Evolutionary conservation across 306 rosid genomes (phyloP), one percentile per base, ranked within the genome.

Genomic region (Fragaria ananassa): DNA sequence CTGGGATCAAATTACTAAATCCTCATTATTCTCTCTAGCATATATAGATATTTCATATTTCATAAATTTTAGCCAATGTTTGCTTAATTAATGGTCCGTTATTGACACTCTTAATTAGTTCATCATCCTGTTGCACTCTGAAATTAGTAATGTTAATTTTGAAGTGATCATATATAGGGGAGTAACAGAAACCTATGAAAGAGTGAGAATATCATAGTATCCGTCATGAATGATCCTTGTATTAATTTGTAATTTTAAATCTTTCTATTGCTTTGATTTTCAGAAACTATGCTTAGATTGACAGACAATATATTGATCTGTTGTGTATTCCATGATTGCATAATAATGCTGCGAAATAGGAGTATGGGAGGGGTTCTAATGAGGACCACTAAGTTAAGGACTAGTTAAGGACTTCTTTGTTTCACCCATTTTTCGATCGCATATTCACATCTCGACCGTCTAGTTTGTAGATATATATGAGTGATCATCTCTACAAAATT

Each of bases 1-100:
- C 37, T 57, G 27, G 68, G 66, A 25, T 21, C 68, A 58, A 63
- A 39, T 6, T 37, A 2, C 18, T 29, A 56, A 53, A 37, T 39
- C 68, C 60, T 57, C 67, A 25, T 39, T 25, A 42, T 5, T 21
- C 6, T 70, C 68, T 56, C 76, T 73, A 23, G 50, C 76, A 73
- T 53, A 27, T 27, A 61, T 61, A 13, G 9, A 61, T 61, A 27
- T 27, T 29, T 23, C 41, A 61, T 61, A 61, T 60, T 10, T 23
- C 64, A 9, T 58, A 58, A 10, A 61, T 13, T 13, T 25, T 61
- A 27, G 39, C 66, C 29, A 25, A 61, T 61, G 17, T 61, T 29
- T 61, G 41, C 15, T 58, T 57, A 57, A 57, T 58, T 23, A 57
- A 57, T 23, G 63, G 67, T 29, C 39, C 5, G 39, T 35, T 61